Base-by-base conservation (phyloP, 2,329 filamentous ascomycete genomes). In the Cladophialophora exuberans region DNA sequence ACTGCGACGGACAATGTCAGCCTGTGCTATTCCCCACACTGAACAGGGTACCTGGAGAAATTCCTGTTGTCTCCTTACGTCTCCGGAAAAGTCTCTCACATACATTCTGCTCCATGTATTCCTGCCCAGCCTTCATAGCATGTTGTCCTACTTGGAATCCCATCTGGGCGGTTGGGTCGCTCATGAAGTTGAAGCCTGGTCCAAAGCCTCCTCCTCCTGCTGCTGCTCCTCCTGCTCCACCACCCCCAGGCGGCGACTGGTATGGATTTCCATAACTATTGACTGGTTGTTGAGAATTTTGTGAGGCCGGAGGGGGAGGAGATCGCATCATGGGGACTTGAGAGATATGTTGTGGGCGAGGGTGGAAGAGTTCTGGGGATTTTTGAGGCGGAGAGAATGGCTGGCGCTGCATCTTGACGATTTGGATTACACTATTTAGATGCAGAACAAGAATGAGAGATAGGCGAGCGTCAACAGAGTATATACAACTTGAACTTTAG, bases 331-430 rank as follows among this genome's bases (percentile, higher is more conserved):
- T 94, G 39, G 94, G 94, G 45, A 99, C 94, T 55, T 92, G 96
- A 69, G 94, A 97, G 67, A 97, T 93, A 80, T 99, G 94, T 75
- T 99, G 94, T 60, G 94, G 94, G 56, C 97, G 91, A 55, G 94
- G 94, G 72, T 97, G 94, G 75, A 97, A 94, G 66, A 97, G 85
- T 63, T 93, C 92, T 70, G 92, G 93, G 70, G 91, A 96, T 66
- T 86, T 83, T 57, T 85, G 84, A 25, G 82, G 79, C 69, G 92
- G 89, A 73, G 85, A 84, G 77, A 94, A 96, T 51, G 84, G 80
- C 70, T 87, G 81, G 72, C 91, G 88, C 77, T 97, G 93, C 93
- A 97, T 97, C 59, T 70, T 72, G 47, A 39, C 26, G 35, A 33
- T 10, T 42, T 42, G 6, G 20, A 30, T 31, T 15, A 28, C 13